Evolutionary conservation across 768 basidiomycete genomes (phyloP).

Genomic region (Omphalotus guepiniiformis): DNA sequence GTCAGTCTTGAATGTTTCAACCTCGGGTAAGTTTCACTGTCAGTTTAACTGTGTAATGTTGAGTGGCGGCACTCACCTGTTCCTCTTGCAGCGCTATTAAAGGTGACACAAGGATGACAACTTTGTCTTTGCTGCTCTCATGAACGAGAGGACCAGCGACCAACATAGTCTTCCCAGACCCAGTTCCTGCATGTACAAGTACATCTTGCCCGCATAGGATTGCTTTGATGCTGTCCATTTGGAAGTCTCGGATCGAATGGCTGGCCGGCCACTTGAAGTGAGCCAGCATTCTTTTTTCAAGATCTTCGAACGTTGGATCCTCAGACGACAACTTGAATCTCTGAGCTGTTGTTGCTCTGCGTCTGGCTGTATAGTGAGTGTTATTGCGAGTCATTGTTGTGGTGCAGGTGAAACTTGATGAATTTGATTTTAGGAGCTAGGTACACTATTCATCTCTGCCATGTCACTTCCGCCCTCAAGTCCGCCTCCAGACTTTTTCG

Average conservation of each 20-base stretch:
- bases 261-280: background rate
- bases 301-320: background rate
- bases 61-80: no score
- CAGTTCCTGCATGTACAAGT: conserved; percentile 31
- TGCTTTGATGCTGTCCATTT: conserved; percentile 23
- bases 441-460: no score
- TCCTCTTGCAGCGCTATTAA: conserved; percentile 36
- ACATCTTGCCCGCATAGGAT: conserved; percentile 28
- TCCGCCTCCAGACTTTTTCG: no score
- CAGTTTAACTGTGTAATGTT: no score
- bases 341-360: background rate
- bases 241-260: conserved; percentile 16
- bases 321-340: background rate
- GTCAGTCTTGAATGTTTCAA: background rate
- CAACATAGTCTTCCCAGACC: conserved; percentile 12
- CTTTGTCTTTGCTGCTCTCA: conserved; percentile 20
- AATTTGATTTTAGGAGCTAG: no score
- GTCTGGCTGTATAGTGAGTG: conserved; percentile 1
- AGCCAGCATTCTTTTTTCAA: no score
- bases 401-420: conserved; percentile 17
- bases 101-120: conserved; percentile 35
- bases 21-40: no score
- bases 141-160: conserved; percentile 34
- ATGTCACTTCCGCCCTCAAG: no score
- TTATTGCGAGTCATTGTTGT: conserved; percentile 11